Conservation (phyloP, 495 filamentous ascomycete species). For the Daldinia caldariorum region DNA sequence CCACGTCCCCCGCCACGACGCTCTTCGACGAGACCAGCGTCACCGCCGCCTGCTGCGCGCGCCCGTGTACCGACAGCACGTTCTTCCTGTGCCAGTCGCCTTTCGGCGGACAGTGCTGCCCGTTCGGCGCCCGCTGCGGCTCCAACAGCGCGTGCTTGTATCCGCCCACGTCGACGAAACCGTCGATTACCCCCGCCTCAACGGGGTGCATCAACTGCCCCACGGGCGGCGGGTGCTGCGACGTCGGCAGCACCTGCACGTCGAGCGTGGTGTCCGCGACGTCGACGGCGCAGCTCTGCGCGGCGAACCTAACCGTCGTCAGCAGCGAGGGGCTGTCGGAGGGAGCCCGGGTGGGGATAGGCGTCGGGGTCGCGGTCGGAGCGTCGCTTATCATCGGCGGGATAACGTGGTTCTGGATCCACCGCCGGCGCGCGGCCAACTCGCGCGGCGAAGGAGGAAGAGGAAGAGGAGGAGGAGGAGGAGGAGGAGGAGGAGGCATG, state of each 20-base stretch:
- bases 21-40: conserved; percentile 13
- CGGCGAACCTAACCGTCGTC: conserved; percentile 23
- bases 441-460: conserved; percentile 7
- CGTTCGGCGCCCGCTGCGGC: conserved; percentile 50
- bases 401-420: conserved; percentile 52
- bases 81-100: conserved; percentile 53
- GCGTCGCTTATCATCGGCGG: conserved; percentile 50
- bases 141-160: conserved; percentile 39
- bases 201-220: conserved; percentile 73
- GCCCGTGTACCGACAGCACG: conserved; percentile 49
- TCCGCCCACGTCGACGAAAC: conserved; percentile 33
- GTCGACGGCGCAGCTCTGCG: conserved; percentile 49
- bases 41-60: conserved; percentile 52
- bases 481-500: conserved; percentile 5
- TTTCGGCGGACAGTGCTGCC: conserved; percentile 59
- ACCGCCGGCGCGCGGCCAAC: conserved; percentile 41
- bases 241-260: conserved; percentile 73
- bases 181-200: conserved; percentile 45
- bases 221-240: conserved; percentile 79
- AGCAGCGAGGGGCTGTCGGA: conserved; percentile 40
- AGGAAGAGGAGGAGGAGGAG: neutral
- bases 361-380: conserved; percentile 54
- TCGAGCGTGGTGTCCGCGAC: conserved; percentile 59
- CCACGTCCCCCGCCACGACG: conserved; percentile 27
- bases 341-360: conserved; percentile 57